phyloP scores from a whole-genome alignment of 78 protist species.

The Dictyostelium firmibasis region DNA sequence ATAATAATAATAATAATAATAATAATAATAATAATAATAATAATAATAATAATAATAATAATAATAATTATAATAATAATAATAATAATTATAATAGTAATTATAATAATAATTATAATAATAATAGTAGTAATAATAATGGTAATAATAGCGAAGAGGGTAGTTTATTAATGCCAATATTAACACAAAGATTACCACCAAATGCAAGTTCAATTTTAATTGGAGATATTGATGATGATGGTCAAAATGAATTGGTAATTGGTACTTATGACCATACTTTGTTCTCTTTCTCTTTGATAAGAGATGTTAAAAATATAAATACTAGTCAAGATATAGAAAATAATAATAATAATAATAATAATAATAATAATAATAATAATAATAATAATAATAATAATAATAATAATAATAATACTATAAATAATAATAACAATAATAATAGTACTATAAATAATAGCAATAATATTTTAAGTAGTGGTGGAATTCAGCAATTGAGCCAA shows the following conservation, averaged over 20 bases:
- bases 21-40: no score
- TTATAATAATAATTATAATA: neutral
- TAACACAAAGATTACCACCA: conserved; percentile 63
- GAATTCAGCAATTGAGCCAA: no score
- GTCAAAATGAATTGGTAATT: conserved; percentile 53
- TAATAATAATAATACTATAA: neutral
- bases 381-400: neutral
- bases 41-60: neutral
- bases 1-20: no score
- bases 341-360: neutral
- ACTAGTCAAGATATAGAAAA: neutral
- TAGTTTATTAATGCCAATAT: neutral
- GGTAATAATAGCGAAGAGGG: neutral
- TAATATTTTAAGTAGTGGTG: neutral
- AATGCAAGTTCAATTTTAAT: conserved; percentile 62
- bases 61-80: neutral
- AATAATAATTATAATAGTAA: neutral
- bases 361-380: no score
- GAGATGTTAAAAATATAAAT: neutral
- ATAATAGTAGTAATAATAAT: neutral
- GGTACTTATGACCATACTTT: conserved; percentile 73
- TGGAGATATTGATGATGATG: conserved; percentile 63
- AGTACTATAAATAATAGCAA: neutral
- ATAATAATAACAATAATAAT: neutral
- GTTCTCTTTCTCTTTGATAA: conserved; percentile 11